A percentile compares a stretch with the other conserved stretches of the same genome.
These are phyloP conservation scores for Nemania sp. DNA, from an alignment of 2,329 filamentous ascomycete genomes.

Conservation along the genomic window DNA sequence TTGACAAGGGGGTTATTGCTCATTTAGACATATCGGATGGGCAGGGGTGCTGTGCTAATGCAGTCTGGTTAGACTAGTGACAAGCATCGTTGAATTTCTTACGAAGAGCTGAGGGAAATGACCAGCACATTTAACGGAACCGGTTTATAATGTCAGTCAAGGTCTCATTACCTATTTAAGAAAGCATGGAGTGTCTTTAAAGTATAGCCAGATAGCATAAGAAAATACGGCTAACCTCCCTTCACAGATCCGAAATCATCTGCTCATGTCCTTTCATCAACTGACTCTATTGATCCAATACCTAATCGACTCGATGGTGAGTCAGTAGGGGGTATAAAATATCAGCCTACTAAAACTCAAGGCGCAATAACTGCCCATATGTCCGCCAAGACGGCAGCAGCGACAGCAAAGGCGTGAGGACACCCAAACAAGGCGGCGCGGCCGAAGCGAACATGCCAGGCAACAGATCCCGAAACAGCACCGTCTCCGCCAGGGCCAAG, in stretches of 20 bases:
- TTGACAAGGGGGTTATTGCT: conserved; percentile 41
- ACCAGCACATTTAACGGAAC: neutral
- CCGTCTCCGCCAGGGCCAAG: conserved; percentile 24
- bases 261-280: neutral
- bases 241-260: neutral
- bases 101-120: neutral
- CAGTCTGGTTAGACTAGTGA: conserved; percentile 43
- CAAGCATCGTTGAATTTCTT: neutral
- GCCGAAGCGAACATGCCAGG: conserved; percentile 30
- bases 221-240: neutral
- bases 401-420: conserved; percentile 32
- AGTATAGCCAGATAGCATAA: neutral
- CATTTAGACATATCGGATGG: conserved; percentile 44
- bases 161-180: neutral
- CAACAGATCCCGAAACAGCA: conserved; percentile 28
- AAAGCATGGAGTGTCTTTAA: neutral
- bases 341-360: conserved; percentile 26
- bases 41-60: conserved; percentile 47
- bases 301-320: neutral
- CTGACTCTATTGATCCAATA: neutral
- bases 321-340: neutral
- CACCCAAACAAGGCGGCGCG: conserved; percentile 30
- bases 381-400: conserved; percentile 32
- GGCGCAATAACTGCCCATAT: conserved; percentile 32
- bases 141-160: neutral